phyloP scores from a whole-genome alignment of 2,329 filamentous ascomycete genomes.

The Pseudocercospora vitis region DNA sequence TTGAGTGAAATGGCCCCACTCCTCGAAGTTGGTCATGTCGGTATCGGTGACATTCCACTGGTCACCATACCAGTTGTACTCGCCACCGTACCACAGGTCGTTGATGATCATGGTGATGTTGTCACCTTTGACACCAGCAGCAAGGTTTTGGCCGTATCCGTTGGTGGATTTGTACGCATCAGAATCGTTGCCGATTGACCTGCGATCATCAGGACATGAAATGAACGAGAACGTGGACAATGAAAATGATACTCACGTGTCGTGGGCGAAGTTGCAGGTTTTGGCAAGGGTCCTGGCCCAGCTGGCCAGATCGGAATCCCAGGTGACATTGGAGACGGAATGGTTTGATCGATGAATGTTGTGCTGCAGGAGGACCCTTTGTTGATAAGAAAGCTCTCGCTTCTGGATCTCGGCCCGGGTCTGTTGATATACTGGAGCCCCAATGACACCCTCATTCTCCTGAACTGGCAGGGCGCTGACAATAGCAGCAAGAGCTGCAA shows the following conservation, averaged over 20 bases:
- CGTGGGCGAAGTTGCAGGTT: slow-evolving; percentile 70
- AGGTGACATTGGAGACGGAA: slow-evolving; percentile 54
- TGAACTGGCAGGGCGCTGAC: background rate
- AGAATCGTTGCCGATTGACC: slow-evolving; percentile 1
- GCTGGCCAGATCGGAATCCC: slow-evolving; percentile 63
- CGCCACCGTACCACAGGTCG: slow-evolving; percentile 83
- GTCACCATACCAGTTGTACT: slow-evolving; percentile 58
- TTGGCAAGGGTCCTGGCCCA: slow-evolving; percentile 64
- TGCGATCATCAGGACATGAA: background rate
- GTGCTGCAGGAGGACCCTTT: slow-evolving; percentile 18
- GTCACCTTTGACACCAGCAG: slow-evolving; percentile 58
- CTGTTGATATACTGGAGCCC: background rate
- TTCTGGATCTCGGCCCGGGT: background rate
- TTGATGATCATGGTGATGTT: slow-evolving; percentile 68
- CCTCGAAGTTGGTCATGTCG: slow-evolving; percentile 57
- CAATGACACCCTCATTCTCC: background rate
- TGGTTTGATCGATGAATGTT: slow-evolving; percentile 22
- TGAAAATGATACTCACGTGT: slow-evolving; percentile 59
- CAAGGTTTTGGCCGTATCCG: slow-evolving; percentile 88
- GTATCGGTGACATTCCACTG: slow-evolving; percentile 49
- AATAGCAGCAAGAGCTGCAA: background rate
- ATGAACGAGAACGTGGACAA: background rate
- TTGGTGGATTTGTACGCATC: slow-evolving; percentile 39
- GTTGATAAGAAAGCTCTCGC: background rate
- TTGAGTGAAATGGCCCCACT: slow-evolving; percentile 73